Evolutionary conservation across 2,329 filamentous ascomycete species (phyloP), one percentile per base, ranked within the genome.

Genomic region (Tolypocladium tundrense): DNA sequence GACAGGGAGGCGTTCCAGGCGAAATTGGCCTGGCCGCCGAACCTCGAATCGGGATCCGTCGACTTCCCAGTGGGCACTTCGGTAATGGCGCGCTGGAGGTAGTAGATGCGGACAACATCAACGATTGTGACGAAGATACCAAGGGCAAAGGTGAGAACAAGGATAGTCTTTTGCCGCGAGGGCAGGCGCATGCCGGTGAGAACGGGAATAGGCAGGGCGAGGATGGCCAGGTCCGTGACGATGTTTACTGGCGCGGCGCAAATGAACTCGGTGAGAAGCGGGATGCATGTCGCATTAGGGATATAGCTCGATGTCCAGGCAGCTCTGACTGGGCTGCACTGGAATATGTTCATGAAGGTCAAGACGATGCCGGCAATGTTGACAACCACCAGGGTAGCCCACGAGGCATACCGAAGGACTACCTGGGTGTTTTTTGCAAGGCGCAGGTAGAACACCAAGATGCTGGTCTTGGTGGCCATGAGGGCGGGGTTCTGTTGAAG

Each of bases 381-480:
- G 69, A 96, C 91, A 27, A 96, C 79, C 53, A 77, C 78, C 1
- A 97, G 76, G 0, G 89, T 91, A 5, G 81, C 77, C 77, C 91
- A 91, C n/a, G 90, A 94, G n/a, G 87, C 86, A 72, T 88, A 83
- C 59, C 88, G 85, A 63, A 96, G 87, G 54, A 92, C 78, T 61
- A 84, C 84, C 63, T 95, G 85, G 0, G 83, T 86, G 59, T 90
- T 88, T 65, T 87, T 88, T 33, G 90, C 89, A 53, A 97, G 79
- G 45, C 88, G 87, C 54, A 97, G 79, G 73, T 95, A 97, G 72
- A 97, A 97, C 56, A 94, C 80, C 59, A 97, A 79, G 65, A 97
- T 90, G n/a, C 91, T 95, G 0, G 90, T 91, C 74, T 97, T 97
- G 55, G 90, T 91, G 3, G 88, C 86, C 90, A 96, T 95, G 58